Percentiles rank a stretch among this genome's conserved stretches.
These are phyloP conservation scores for Penicillium macrosclerotiorum DNA, from an alignment of 495 filamentous ascomycete species.

Conservation along the genomic window DNA sequence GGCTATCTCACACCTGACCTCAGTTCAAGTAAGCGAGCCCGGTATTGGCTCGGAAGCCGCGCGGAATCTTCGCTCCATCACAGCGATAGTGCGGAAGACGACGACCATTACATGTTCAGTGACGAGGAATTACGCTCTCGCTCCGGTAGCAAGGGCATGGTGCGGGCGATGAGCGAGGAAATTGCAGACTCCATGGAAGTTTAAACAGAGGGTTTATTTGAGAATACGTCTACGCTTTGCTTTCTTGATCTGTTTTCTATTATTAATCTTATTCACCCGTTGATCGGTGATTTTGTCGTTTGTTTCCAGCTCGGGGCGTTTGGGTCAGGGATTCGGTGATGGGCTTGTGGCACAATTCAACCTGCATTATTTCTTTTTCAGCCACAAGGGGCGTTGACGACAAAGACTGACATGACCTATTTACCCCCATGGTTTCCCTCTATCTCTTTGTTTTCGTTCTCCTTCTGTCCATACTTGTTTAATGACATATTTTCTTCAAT, in stretches of 20 bases:
- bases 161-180: constrained; percentile 71
- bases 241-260: constrained; percentile 9
- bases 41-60: constrained; percentile 77
- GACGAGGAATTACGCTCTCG: constrained; percentile 43
- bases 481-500: constrained; percentile 8
- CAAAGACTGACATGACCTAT: constrained; percentile 20
- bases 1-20: constrained; percentile 46
- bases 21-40: constrained; percentile 71
- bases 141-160: constrained; percentile 44
- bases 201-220: constrained; percentile 20
- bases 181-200: constrained; percentile 70
- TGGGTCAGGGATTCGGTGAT: constrained; percentile 12
- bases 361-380: constrained; percentile 22
- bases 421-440: constrained; percentile 7
- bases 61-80: constrained; percentile 32
- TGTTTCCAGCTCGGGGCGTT: constrained; percentile 24
- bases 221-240: too few species aligned
- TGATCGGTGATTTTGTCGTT: constrained; percentile 20
- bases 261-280: constrained; percentile 17
- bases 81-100: constrained; percentile 47
- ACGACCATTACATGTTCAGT: constrained; percentile 43
- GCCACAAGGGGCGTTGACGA: constrained; percentile 15
- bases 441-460: not conserved
- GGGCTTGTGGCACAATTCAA: constrained; percentile 28
- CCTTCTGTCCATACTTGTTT: constrained; percentile 6